These are phyloP conservation scores for Solanum chilense DNA, from an alignment of 257 asterid species.

Conservation along the genomic window DNA sequence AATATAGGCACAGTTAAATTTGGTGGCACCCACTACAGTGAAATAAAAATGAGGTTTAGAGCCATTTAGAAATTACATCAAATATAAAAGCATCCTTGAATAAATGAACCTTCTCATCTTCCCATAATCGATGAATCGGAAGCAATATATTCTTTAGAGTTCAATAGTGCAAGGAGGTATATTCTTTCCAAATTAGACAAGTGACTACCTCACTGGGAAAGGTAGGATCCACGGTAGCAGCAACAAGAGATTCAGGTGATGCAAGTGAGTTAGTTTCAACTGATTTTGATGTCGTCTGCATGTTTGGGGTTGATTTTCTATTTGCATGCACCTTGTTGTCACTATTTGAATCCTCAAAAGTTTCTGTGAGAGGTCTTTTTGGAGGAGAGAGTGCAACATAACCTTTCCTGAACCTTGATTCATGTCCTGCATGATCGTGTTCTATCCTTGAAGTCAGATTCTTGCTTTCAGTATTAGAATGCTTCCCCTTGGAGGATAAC, in stretches of 20 bases:
- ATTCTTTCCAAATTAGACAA: not conserved
- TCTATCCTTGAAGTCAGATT: slow-evolving; percentile 23
- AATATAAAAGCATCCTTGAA: not conserved
- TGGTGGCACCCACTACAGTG: slow-evolving; percentile 88
- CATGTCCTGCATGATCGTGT: slow-evolving; percentile 24
- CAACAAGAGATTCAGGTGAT: slow-evolving; percentile 21
- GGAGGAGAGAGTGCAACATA: slow-evolving; percentile 32
- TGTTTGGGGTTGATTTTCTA: slow-evolving; percentile 18
- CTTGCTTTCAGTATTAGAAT: slow-evolving; percentile 20
- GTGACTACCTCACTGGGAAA: slow-evolving; percentile 71
- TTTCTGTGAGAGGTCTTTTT: slow-evolving; percentile 33
- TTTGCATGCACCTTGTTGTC: slow-evolving; percentile 29
- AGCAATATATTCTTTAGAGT: not conserved
- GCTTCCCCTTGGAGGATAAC: slow-evolving; percentile 24
- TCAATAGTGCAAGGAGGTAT: not conserved
- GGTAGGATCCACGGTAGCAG: slow-evolving; percentile 38
- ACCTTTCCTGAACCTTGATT: slow-evolving; percentile 27
- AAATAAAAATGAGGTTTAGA: not conserved
- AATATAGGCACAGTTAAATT: slow-evolving; percentile 65
- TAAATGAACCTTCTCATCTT: not conserved
- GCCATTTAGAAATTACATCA: not conserved
- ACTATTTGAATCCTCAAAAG: slow-evolving; percentile 35
- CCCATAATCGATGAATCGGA: not conserved
- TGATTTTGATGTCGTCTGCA: slow-evolving; percentile 22
- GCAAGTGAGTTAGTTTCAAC: slow-evolving; percentile 29